Base-by-base conservation (phyloP, 2,329 filamentous ascomycete species). In the Xylaria sp. region DNA sequence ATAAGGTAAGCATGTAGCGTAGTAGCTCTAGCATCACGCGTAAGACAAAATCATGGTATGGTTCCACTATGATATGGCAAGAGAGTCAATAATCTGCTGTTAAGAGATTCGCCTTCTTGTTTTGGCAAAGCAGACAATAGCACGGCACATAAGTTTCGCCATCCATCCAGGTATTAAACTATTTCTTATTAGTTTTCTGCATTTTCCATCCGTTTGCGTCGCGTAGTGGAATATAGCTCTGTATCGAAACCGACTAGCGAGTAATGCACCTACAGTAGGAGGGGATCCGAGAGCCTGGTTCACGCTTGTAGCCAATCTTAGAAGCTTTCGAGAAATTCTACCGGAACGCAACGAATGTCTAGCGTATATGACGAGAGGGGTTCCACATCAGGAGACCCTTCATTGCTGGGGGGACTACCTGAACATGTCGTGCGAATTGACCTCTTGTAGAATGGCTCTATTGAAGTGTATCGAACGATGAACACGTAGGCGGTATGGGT, bases 221-320 rank as follows among this genome's bases (percentile, higher is more conserved):
- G 38, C 31, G 39, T 20, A 58, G 49, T 33, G 25, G 13, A 17
- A 44, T 36, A 25, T 6, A 33, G 49, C n/a, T 53, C 27, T 45
- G 22, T 33, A 13, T 60, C 39, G 56, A 45, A 57, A 39, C 38
- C 39, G 17, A 17, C n/a, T 27, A 51, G 33, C 49, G 27, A 51
- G 44, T 4, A 29, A 45, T 38, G 38, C 47, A 11, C 13, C 7
- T 22, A 49, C 47, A 9, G n/a, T 36, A 7, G 15, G 17, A 33
- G 3, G 6, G 39, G 38, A 59, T 51, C 60, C 54, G 36, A 56
- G 25, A 38, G 50, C 38, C 59, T 55, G 47, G 59, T 39, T 63
- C 63, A 27, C 20, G 22, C 29, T 58, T 42, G 15, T 20, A 49
- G 5, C 13, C 39, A 50, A 45, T 50, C 13, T 50, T 20, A 33